Evolutionary conservation across 2,329 filamentous ascomycete species (phyloP), one percentile per base, ranked within the genome.

Genomic region (Apiospora hydei): DNA sequence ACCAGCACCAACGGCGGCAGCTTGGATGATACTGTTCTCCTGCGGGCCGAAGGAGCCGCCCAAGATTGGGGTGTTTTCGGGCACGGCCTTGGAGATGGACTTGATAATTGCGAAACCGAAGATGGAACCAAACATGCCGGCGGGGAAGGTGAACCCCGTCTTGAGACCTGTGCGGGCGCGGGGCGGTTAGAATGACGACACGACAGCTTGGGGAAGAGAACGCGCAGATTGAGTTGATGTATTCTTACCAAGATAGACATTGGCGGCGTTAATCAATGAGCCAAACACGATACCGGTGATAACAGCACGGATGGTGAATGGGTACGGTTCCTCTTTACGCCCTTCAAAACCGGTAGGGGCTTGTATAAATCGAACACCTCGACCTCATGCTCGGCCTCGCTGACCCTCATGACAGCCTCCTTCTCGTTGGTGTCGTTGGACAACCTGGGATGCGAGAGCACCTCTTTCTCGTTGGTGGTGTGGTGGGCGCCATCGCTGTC

Each of bases 1-100:
- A 73, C 89, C 89, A 16, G 89, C 87, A 66, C 88, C 89, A 3
- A 87, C 89, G 5, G 89, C 89, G 68, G 88, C 82, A 3, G 89
- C 89, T 77, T 91, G 89, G 71, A 90, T 83, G 76, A 90, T 90
- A 76, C 87, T 89, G 82, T 91, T 91, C 78, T 91, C 89, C 57
- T 89, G 88, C 13, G 89, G 89, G 1, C 89, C 89, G 73, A 91
- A 90, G 43, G 79, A 79, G 2, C 85, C 85, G 30, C 88, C 88
- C 11, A 91, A 80, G 57, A 87, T 82, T 3, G 88, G 88, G 69
- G 89, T 81, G 53, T 82, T 82, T 71, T 82, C 78, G 14, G 85
- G 84, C 26, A 88, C 78, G 10, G 84, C 80, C 74, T 83, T 86
- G 16, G 85, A 85, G n/a, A 89, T 80, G 72, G 88, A 81, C 75